Evolutionary conservation across 2,329 filamentous ascomycete species (phyloP).

Genomic region (Epichloe baconii): DNA sequence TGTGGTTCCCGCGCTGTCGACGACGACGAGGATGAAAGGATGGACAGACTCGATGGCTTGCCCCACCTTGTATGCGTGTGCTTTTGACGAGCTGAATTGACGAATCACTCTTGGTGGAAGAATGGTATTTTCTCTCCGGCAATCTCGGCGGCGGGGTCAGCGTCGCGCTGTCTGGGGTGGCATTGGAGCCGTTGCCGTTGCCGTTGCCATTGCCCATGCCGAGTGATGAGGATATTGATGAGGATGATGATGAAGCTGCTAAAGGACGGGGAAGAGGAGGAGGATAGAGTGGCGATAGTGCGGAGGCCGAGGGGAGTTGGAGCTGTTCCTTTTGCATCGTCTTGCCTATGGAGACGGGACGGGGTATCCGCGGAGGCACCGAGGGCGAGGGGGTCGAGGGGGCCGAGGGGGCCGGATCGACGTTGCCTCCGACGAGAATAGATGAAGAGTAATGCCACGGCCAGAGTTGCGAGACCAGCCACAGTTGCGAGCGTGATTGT

Average conservation of each 20-base stretch:
- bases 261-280: not conserved
- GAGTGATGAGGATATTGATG: not conserved
- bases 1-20: not conserved
- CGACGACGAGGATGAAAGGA: not conserved
- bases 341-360: not conserved
- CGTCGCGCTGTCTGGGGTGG: not conserved
- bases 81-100: not conserved
- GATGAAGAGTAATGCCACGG: not conserved
- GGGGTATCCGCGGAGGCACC: not conserved
- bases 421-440: not conserved
- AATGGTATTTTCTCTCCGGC: constrained; percentile 2
- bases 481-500: constrained; percentile 2
- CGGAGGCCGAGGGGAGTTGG: not conserved
- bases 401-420: not conserved
- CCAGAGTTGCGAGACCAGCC: not conserved
- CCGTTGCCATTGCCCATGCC: not conserved
- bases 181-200: not conserved
- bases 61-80: constrained; percentile 3
- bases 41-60: constrained; percentile 2
- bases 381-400: too few species aligned
- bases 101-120: constrained; percentile 1
- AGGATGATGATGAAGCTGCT: not conserved
- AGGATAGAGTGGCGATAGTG: not conserved
- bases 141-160: constrained; percentile 4
- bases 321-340: not conserved